Percentiles rank a stretch among this genome's conserved stretches.
These are phyloP conservation scores for Helianthus tuberosus DNA, from an alignment of 129 eudicot species.

Conservation along the genomic window DNA sequence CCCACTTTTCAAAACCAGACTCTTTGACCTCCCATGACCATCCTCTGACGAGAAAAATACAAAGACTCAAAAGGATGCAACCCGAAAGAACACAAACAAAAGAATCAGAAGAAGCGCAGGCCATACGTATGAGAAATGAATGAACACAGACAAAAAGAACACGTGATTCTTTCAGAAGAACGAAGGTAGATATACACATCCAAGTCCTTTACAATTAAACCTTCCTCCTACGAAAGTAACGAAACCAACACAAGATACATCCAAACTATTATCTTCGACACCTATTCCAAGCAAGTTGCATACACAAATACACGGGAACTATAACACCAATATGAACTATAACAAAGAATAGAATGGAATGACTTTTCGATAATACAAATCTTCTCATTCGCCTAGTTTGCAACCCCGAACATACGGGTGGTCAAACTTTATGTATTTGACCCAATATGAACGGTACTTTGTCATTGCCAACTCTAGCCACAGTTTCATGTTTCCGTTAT, in stretches of 20 bases:
- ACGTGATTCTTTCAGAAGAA: conserved; percentile 3
- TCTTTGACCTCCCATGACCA: too few relatives aligned
- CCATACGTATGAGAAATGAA: background rate
- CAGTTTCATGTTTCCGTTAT: conserved; percentile 95
- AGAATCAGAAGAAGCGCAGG: background rate
- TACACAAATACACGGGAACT: conserved; percentile 28
- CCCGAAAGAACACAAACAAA: too few relatives aligned
- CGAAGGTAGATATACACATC: conserved; percentile 14
- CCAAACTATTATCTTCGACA: conserved; percentile 22
- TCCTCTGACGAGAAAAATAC: too few relatives aligned
- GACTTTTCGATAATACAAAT: conserved; percentile 13
- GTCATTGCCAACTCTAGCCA: conserved; percentile 97
- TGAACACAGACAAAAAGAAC: background rate
- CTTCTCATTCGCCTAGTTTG: conserved; percentile 56
- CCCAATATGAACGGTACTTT: conserved; percentile 85
- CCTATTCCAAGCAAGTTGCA: conserved; percentile 21
- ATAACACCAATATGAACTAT: conserved; percentile 9
- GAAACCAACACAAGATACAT: background rate
- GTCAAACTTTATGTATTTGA: conserved; percentile 80
- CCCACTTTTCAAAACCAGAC: too few relatives aligned
- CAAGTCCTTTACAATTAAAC: conserved; percentile 25
- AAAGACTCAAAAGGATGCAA: too few relatives aligned
- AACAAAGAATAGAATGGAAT: conserved; percentile 32
- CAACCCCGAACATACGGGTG: conserved; percentile 79
- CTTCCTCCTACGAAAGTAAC: conserved; percentile 9